Evolutionary conservation across 1,284 basidiomycete genomes (phyloP).

Genomic region (Xanthoconium separans): DNA sequence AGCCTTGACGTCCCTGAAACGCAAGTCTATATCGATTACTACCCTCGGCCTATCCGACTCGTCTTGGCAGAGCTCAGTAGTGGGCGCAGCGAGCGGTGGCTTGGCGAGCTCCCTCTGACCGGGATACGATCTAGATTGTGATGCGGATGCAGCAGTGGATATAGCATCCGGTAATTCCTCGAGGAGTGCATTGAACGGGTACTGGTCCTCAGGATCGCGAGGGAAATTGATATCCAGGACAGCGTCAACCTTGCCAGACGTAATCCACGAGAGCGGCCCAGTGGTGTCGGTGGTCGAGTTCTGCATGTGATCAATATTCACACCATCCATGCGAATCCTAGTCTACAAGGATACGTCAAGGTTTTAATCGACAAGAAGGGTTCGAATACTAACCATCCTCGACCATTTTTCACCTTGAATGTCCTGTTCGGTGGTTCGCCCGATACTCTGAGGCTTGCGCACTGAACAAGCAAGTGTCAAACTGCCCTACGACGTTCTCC

Average conservation of each 20-base stretch:
- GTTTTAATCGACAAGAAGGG: neutral
- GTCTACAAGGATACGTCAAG: conserved; percentile 51
- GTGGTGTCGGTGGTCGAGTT: conserved; percentile 71
- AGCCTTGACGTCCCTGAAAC: conserved; percentile 96
- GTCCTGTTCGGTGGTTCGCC: conserved; percentile 83
- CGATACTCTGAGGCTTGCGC: conserved; percentile 96
- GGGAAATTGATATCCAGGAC: conserved; percentile 99
- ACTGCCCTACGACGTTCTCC: conserved; percentile 94
- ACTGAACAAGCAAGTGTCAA: conserved; percentile 99
- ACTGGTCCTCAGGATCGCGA: conserved; percentile 71
- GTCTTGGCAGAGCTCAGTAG: conserved; percentile 36
- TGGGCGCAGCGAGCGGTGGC: conserved; percentile 81
- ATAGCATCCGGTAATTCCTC: conserved; percentile 91
- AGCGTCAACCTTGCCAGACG: conserved; percentile 93
- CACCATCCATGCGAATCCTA: conserved; percentile 93
- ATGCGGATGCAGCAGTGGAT: conserved; percentile 44
- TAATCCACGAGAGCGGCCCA: conserved; percentile 96
- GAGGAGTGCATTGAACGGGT: conserved; percentile 85
- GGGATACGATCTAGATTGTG: conserved; percentile 71
- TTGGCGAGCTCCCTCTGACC: conserved; percentile 87
- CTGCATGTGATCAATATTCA: conserved; percentile 96
- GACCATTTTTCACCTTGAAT: conserved; percentile 80
- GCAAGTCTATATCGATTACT: conserved; percentile 91
- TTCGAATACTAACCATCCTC: conserved; percentile 70
- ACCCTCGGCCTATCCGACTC: conserved; percentile 49